Evolutionary conservation across 371 early-diverging fungal genomes (phyloP).

Genomic region (Apophysomyces trapeziformis): DNA sequence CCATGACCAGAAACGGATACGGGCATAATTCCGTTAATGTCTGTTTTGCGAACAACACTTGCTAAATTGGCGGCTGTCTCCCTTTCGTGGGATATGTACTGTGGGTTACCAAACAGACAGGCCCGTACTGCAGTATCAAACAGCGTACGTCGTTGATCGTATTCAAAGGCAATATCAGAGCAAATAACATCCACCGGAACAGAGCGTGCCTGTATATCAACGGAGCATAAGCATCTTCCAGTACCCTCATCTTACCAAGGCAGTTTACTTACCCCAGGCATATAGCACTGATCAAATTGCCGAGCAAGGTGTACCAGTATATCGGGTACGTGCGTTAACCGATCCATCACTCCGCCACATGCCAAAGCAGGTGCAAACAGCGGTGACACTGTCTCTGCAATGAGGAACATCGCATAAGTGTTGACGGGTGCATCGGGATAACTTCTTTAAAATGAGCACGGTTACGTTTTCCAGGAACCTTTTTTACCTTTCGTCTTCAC

Average conservation of each 20-base stretch:
- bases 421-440: conserved; percentile 38
- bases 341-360: conserved; percentile 34
- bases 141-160: conserved; percentile 56
- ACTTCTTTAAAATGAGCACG: neutral
- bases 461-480: neutral
- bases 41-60: conserved; percentile 25
- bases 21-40: conserved; percentile 39
- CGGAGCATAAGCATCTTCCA: neutral
- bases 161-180: conserved; percentile 66
- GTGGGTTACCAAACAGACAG: conserved; percentile 53
- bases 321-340: conserved; percentile 37
- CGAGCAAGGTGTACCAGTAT: conserved; percentile 20
- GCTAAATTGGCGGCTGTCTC: conserved; percentile 26
- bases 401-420: conserved; percentile 53
- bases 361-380: conserved; percentile 25
- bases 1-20: conserved; percentile 42
- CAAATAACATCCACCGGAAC: conserved; percentile 71
- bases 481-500: conserved; percentile 21
- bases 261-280: conserved; percentile 31
- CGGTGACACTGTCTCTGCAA: conserved; percentile 38
- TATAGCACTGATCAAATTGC: conserved; percentile 39
- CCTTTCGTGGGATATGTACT: conserved; percentile 23
- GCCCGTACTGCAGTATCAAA: conserved; percentile 55
- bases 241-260: neutral
- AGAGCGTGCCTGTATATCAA: conserved; percentile 56